Percentiles rank a stretch among this genome's conserved stretches.
Conservation (phyloP, 768 basidiomycete species). For the Megacollybia marginata region DNA sequence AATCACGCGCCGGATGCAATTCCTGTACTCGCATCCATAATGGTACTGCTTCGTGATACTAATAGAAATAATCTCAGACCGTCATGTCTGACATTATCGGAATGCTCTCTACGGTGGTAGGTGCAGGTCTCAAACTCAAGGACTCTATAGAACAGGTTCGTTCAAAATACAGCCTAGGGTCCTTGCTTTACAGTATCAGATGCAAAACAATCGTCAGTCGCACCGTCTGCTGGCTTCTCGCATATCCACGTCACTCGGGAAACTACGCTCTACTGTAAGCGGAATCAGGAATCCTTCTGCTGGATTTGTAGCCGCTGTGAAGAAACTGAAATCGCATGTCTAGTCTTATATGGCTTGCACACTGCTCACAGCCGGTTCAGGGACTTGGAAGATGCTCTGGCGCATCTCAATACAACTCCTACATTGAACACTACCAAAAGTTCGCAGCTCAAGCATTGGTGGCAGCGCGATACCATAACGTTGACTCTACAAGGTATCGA, state of each 20-base stretch:
- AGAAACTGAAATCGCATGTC: not conserved
- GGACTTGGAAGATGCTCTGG: not conserved
- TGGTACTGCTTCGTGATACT: no score
- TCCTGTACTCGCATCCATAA: not conserved
- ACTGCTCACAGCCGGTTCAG: not conserved
- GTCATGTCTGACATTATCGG: no score
- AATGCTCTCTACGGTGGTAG: not conserved
- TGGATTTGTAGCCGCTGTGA: not conserved
- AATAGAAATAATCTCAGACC: no score
- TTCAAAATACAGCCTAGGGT: no score
- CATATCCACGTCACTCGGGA: not conserved
- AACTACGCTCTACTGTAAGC: not conserved
- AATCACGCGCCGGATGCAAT: not conserved
- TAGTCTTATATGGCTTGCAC: not conserved
- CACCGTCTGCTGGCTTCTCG: not conserved
- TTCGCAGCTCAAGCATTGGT: not conserved
- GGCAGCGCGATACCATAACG: slow-evolving; percentile 1
- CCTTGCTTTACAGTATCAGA: not conserved
- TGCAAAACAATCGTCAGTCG: not conserved
- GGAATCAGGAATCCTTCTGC: not conserved
- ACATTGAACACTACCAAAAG: not conserved
- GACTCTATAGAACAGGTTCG: no score
- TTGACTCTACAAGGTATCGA: slow-evolving; percentile 2
- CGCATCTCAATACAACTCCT: not conserved
- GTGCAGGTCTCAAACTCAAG: not conserved